A percentile compares a stretch with the other conserved stretches of the same genome.
Conservation (phyloP, 2,329 filamentous ascomycete genomes). For the Myriosclerotinia scirpicola region DNA sequence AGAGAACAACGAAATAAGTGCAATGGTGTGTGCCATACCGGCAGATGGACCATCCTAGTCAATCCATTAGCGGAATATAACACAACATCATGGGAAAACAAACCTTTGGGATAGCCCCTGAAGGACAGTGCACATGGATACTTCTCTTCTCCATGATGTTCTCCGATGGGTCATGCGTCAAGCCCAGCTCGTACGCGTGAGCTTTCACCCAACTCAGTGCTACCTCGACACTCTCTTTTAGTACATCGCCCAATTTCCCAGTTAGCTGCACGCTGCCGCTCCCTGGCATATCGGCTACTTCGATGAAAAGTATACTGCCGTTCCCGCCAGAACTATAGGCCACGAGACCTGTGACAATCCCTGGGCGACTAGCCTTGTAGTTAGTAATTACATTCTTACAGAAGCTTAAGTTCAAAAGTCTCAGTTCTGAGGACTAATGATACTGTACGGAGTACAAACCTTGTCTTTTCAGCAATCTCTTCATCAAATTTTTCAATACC, state of each 20-base stretch:
- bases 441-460: constrained; percentile 30
- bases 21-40: constrained; percentile 91
- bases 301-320: constrained; percentile 96
- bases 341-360: constrained; percentile 93
- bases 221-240: constrained; percentile 96
- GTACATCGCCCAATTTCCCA: constrained; percentile 91
- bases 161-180: constrained; percentile 75
- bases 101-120: constrained; percentile 93
- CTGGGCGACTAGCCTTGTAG: constrained; percentile 61
- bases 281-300: constrained; percentile 96
- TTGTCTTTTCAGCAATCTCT: constrained; percentile 84
- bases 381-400: constrained; percentile 24
- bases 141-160: constrained; percentile 96
- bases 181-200: constrained; percentile 85
- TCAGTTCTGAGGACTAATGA: constrained; percentile 22
- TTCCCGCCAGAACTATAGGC: constrained; percentile 92
- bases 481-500: constrained; percentile 94
- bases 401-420: constrained; percentile 26
- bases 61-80: constrained; percentile 21
- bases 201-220: constrained; percentile 96
- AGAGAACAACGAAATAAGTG: constrained; percentile 85
- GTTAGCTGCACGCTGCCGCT: constrained; percentile 90
- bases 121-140: constrained; percentile 95
- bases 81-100: constrained; percentile 50
- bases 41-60: constrained; percentile 77